phyloP scores from a whole-genome alignment of 2,329 filamentous ascomycete species.

The Botrytis squamosa region DNA sequence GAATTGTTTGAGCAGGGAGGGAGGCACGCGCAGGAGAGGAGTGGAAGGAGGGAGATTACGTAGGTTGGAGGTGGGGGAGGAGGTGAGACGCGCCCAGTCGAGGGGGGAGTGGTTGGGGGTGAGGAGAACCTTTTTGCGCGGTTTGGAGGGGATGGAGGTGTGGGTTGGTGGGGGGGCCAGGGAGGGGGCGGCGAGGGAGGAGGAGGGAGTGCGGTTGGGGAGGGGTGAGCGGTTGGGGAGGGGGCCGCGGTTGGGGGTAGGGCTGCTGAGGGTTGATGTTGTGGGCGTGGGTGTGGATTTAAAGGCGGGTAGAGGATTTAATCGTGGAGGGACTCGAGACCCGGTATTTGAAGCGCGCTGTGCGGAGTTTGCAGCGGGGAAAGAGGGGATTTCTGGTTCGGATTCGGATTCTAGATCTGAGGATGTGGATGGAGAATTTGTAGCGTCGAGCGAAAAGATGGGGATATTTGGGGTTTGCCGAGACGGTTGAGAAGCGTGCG shows the following conservation, averaged over 20 bases:
- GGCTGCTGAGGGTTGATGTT: slow-evolving; percentile 18
- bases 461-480: slow-evolving; percentile 24
- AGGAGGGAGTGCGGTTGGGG: slow-evolving; percentile 43
- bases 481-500: slow-evolving; percentile 31
- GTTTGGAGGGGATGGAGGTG: slow-evolving; percentile 48
- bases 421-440: not conserved
- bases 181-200: slow-evolving; percentile 50
- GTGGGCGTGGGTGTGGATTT: not conserved
- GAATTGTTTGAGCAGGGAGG: slow-evolving; percentile 72
- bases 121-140: slow-evolving; percentile 71
- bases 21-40: slow-evolving; percentile 72
- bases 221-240: slow-evolving; percentile 41
- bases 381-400: slow-evolving; percentile 36
- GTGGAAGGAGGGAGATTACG: slow-evolving; percentile 56
- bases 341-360: slow-evolving; percentile 46
- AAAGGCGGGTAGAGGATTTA: slow-evolving; percentile 26
- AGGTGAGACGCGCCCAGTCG: slow-evolving; percentile 85
- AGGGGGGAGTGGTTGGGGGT: slow-evolving; percentile 91
- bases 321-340: slow-evolving; percentile 24
- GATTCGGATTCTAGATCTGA: not conserved
- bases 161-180: slow-evolving; percentile 50
- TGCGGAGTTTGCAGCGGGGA: slow-evolving; percentile 53
- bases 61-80: slow-evolving; percentile 61
- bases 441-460: slow-evolving; percentile 29
- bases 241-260: slow-evolving; percentile 28